Evolutionary conservation across 352 stramenopile species (phyloP), one percentile per base, ranked within the genome.

Genomic region (Paralagenidium karlingii): DNA sequence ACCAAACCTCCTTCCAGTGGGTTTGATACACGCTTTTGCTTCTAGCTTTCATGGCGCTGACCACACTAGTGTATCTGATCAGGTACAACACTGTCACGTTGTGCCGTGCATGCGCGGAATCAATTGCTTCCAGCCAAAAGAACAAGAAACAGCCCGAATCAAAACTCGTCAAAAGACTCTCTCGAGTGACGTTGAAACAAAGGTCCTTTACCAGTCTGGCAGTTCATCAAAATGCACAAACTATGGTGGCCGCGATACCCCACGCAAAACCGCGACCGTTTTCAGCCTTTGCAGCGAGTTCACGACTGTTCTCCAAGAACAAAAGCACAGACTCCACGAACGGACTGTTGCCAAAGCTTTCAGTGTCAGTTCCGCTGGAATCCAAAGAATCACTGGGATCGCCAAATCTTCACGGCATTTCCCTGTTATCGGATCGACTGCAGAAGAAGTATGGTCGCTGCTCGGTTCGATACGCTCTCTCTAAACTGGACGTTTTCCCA

Each of bases 401-500:
- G 0, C 18, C 19, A 8, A 24, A 24, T 20, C 21, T 34, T 16
- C 22, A 7, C 18, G 19, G 16, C 2, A 25, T 37, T 24, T 27
- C 38, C 38, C 48, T 1, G 38, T 34, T 84, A 9, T 62, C 55
- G 2, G 43, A 59, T 8, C 45, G 67, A 24, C 50, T 83, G 27
- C 53, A 62, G 30, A 46, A 39, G 3, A 51, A 39, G 16, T 77
- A 49, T 21, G 67, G 69, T 8, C 51, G 63, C 21, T 49, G 67
- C 20, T 84, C 69, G 5, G 20, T 77, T 20, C 59, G 69, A 13
- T 67, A 78, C 22, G 67, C 62, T 5, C 43, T 83, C 18, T 55
- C 67, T 8, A 55, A 76, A 22, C 55, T 43, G n/a, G 68, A 65
- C 25, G 47, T 74, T 18, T 79, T 63, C 13, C 56, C 65, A 5